Percentiles rank a stretch among this genome's conserved stretches.
Conservation (phyloP, 2,329 filamentous ascomycete genomes). For the Penicillium verrucosum region DNA sequence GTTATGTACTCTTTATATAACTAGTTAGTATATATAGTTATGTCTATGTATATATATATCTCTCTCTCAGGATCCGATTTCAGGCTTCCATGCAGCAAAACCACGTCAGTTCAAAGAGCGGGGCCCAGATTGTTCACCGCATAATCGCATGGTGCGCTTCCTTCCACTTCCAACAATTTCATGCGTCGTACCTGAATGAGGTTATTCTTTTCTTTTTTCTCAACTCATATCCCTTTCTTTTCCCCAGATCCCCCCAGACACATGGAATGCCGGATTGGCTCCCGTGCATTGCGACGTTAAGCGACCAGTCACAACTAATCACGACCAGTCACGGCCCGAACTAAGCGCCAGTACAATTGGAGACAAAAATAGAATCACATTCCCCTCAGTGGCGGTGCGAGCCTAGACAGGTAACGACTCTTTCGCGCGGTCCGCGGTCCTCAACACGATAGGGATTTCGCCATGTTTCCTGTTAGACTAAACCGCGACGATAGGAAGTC, state of each 20-base stretch:
- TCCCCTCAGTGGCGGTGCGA: slow-evolving; percentile 7
- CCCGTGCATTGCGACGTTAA: slow-evolving; percentile 7
- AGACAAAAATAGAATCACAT: slow-evolving; percentile 20
- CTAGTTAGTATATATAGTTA: not conserved
- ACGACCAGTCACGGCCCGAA: slow-evolving; percentile 21
- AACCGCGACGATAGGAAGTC: slow-evolving; percentile 32
- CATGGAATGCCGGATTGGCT: slow-evolving; percentile 1
- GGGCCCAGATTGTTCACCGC: slow-evolving; percentile 17
- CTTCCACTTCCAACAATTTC: not conserved
- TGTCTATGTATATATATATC: not conserved
- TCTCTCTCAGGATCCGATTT: slow-evolving; percentile 2
- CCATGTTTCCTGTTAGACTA: slow-evolving; percentile 40
- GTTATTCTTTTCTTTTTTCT: slow-evolving; percentile 10
- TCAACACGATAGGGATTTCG: slow-evolving; percentile 8
- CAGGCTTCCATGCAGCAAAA: slow-evolving; percentile 31
- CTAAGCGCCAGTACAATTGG: slow-evolving; percentile 33
- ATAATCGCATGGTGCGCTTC: slow-evolving; percentile 7
- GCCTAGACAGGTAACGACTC: slow-evolving; percentile 8
- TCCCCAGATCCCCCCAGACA: not conserved
- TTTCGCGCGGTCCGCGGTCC: not conserved
- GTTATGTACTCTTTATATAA: not conserved
- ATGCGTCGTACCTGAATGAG: slow-evolving; percentile 13
- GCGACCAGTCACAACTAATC: slow-evolving; percentile 17
- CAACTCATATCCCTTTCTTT: not conserved
- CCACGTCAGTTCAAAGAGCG: slow-evolving; percentile 21